A percentile compares a stretch with the other conserved stretches of the same genome.
These are phyloP conservation scores for Cordyceps fumosorosea DNA, from an alignment of 2,329 filamentous ascomycete species.

Conservation along the genomic window DNA sequence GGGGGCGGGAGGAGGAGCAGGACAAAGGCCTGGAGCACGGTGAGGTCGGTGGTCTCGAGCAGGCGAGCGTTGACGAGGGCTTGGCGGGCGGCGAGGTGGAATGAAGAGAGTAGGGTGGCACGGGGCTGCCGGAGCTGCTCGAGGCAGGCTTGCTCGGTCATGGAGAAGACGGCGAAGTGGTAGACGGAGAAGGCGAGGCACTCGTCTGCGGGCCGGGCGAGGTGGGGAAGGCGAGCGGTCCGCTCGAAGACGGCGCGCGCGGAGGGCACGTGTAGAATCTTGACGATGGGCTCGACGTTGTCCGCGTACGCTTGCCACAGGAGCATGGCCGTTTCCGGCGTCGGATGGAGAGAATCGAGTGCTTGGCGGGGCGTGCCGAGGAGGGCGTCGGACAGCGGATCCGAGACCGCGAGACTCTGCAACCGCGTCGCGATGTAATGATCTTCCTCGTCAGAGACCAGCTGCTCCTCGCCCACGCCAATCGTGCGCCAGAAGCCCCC, in stretches of 20 bases:
- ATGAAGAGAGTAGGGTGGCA: slow-evolving; percentile 27
- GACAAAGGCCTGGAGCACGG: slow-evolving; percentile 46
- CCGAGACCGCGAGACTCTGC: neutral
- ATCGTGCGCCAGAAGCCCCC: slow-evolving; percentile 19
- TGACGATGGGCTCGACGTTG: slow-evolving; percentile 22
- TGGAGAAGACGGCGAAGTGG: slow-evolving; percentile 31
- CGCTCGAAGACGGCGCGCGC: slow-evolving; percentile 17
- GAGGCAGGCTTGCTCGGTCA: slow-evolving; percentile 35
- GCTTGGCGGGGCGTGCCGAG: neutral
- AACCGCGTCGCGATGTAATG: neutral
- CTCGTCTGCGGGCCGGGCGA: slow-evolving; percentile 24
- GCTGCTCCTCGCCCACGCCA: neutral
- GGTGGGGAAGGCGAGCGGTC: slow-evolving; percentile 15
- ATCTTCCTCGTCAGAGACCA: slow-evolving; percentile 1
- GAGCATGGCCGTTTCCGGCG: slow-evolving; percentile 16
- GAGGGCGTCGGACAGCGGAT: neutral
- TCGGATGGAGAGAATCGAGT: slow-evolving; percentile 17
- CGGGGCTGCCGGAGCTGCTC: slow-evolving; percentile 30
- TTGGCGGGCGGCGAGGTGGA: slow-evolving; percentile 36
- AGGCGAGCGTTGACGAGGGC: slow-evolving; percentile 45
- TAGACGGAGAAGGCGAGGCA: slow-evolving; percentile 39
- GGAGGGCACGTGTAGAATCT: slow-evolving; percentile 22
- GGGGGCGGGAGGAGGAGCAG: slow-evolving; percentile 39
- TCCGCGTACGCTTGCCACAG: slow-evolving; percentile 22
- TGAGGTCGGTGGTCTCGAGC: slow-evolving; percentile 43